Evolutionary conservation across 352 stramenopile genomes (phyloP).

Genomic region (Phytophthora fragariae): DNA sequence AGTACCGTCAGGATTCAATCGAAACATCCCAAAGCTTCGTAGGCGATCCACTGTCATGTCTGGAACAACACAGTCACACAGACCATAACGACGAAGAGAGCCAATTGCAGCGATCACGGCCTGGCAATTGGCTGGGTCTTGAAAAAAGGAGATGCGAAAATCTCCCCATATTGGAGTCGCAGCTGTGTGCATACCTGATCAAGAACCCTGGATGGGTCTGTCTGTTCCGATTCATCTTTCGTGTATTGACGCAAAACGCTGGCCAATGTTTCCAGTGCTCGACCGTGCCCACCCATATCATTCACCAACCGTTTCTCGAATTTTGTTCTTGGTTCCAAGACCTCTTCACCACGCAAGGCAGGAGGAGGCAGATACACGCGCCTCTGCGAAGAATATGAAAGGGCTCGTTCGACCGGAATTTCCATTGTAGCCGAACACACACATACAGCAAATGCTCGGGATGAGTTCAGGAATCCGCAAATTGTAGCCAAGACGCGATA

Average conservation of each 20-base stretch:
- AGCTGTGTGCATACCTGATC: neutral
- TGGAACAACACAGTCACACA: neutral
- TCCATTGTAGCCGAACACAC: slow-evolving; percentile 8
- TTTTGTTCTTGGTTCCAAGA: neutral
- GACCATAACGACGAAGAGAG: slow-evolving; percentile 9
- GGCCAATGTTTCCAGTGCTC: slow-evolving; percentile 14
- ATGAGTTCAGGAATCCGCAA: slow-evolving; percentile 8
- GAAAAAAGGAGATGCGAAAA: neutral
- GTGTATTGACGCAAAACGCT: neutral
- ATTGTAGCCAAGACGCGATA: slow-evolving; percentile 15
- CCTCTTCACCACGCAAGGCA: neutral
- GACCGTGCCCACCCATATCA: slow-evolving; percentile 15
- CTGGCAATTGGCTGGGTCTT: neutral
- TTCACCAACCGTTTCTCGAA: slow-evolving; percentile 17
- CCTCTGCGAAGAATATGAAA: no score
- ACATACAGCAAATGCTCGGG: slow-evolving; percentile 18
- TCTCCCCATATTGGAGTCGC: neutral
- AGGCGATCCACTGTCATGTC: slow-evolving; percentile 14
- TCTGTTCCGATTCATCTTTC: neutral
- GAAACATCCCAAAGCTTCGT: slow-evolving; percentile 20
- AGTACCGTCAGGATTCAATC: neutral
- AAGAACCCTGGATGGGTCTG: neutral
- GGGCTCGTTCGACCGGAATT: neutral
- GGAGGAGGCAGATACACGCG: slow-evolving; percentile 7
- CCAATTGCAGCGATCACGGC: slow-evolving; percentile 7